phyloP scores from a whole-genome alignment of 1,139 yeast genomes.

The Suhomyces yuchorum region DNA sequence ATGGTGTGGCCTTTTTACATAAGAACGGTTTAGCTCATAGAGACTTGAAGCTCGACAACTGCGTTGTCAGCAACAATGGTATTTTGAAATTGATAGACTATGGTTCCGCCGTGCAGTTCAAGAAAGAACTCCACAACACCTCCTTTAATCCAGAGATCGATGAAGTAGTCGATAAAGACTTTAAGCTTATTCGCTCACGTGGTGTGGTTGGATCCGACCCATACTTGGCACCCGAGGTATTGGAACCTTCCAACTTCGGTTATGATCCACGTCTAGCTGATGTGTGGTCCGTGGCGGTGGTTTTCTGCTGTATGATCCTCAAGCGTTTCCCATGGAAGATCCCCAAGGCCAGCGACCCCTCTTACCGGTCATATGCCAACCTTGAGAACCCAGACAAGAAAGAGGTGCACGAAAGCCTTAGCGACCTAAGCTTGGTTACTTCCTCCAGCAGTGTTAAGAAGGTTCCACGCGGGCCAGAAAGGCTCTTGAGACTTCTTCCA shows the following conservation, averaged over 20 bases:
- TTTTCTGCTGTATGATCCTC: slow-evolving; percentile 72
- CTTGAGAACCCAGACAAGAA: slow-evolving; percentile 12
- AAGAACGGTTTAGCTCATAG: slow-evolving; percentile 73
- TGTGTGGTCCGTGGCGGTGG: slow-evolving; percentile 78
- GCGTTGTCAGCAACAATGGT: slow-evolving; percentile 65
- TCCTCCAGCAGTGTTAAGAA: slow-evolving; percentile 1
- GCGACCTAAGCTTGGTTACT: slow-evolving; percentile 5
- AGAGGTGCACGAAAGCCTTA: slow-evolving; percentile 7
- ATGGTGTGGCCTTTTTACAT: slow-evolving; percentile 66
- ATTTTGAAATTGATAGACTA: slow-evolving; percentile 72
- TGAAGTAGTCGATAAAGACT: slow-evolving; percentile 25
- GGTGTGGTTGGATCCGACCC: slow-evolving; percentile 88
- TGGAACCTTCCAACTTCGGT: slow-evolving; percentile 43
- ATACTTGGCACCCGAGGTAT: slow-evolving; percentile 75
- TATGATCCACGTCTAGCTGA: slow-evolving; percentile 77
- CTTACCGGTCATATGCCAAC: slow-evolving; percentile 47
- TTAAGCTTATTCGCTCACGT: slow-evolving; percentile 43
- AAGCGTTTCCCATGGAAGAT: slow-evolving; percentile 80
- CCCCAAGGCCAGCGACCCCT: slow-evolving; percentile 61
- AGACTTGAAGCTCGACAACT: slow-evolving; percentile 75
- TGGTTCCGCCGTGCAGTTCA: slow-evolving; percentile 72
- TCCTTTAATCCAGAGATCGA: slow-evolving; percentile 15
- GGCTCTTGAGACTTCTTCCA: slow-evolving; percentile 43
- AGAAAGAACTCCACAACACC: slow-evolving; percentile 28
- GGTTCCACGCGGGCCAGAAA: slow-evolving; percentile 31